Base-by-base conservation (phyloP, 306 rosid species). In the Boehmeria nivea region DNA sequence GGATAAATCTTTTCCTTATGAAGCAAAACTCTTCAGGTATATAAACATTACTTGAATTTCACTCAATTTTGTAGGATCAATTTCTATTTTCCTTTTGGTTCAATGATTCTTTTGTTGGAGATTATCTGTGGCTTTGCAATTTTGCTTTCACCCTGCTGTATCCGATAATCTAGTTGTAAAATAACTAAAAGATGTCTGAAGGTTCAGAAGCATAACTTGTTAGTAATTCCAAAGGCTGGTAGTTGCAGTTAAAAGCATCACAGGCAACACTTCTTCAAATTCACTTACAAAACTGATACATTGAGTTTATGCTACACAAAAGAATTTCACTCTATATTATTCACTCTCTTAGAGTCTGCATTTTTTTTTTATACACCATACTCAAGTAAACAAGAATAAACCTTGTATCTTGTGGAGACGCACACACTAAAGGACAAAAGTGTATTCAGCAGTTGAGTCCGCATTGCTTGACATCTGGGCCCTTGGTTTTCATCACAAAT, bases 401-500 rank as follows among this genome's bases (percentile, higher is more conserved):
- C 65, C 60, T 74, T 49, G 37, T 72, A 67, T 70, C 81, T 63
- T 64, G 69, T 26, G 77, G 60, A 51, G 65, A 60, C 69, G 80
- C 61, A 59, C 75, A 61, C 55, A 53, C 57, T 60, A 71, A 68
- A 80, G 66, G 66, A 40, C 54, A 43, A 24, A 39, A 34, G 57
- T 36, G 53, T 48, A 33, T 42, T 85, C 74, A 84, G 78, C 99
- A 91, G 64, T 85, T 84, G 82, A 91, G 70, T 73, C 95, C 99
- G 59, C 99, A 87, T 60, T 74, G 57, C 80, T 82, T 91, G 45
- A 77, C 69, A 61, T 83, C 85, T 25, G 96, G 95, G 43, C 99
- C 99, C 78, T 83, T 91, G 55, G 99, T 80, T 68, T 91, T 87
- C 51, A 77, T 4, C 57, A 87, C 95, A 48, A 87, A 84, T 34